phyloP scores from a whole-genome alignment of 2,329 filamentous ascomycete species.

The Lasiodiplodia hormozganensis region DNA sequence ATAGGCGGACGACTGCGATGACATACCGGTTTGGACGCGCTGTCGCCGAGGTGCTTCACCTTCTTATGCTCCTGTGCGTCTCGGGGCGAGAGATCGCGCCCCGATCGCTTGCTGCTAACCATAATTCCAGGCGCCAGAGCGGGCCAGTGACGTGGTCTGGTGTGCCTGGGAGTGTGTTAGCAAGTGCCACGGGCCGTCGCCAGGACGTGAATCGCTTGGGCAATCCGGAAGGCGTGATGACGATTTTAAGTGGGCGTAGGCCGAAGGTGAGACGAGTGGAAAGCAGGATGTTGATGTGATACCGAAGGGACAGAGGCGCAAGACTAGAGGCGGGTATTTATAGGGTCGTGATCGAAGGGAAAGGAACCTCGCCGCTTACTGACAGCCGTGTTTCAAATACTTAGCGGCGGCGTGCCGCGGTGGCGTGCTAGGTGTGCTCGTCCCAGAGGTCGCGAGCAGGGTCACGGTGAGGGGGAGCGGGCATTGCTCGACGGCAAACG shows the following conservation, averaged over 20 bases:
- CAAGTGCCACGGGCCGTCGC: not conserved
- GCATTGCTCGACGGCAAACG: constrained; percentile 7
- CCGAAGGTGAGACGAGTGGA: not conserved
- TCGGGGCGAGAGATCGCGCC: constrained; percentile 2
- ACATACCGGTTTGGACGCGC: not conserved
- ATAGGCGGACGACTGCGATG: not conserved
- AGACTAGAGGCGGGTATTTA: not conserved
- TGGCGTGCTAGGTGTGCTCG: not conserved
- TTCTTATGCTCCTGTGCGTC: not conserved
- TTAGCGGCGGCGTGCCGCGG: not conserved
- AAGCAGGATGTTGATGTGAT: not conserved
- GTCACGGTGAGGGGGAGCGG: not conserved
- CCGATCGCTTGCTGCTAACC: constrained; percentile 4
- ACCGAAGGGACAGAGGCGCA: not conserved
- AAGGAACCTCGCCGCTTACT: constrained; percentile 11
- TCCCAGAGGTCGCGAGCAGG: not conserved
- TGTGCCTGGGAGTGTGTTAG: not conserved
- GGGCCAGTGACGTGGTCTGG: not conserved
- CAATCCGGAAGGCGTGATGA: not conserved
- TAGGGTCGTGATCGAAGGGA: not conserved
- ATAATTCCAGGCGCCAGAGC: not conserved
- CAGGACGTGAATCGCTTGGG: not conserved
- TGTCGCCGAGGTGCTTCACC: not conserved
- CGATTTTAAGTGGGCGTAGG: not conserved
- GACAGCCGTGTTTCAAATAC: too few species aligned